Conservation (phyloP, 2,329 filamentous ascomycete genomes). For the Diplodia intermedia region DNA sequence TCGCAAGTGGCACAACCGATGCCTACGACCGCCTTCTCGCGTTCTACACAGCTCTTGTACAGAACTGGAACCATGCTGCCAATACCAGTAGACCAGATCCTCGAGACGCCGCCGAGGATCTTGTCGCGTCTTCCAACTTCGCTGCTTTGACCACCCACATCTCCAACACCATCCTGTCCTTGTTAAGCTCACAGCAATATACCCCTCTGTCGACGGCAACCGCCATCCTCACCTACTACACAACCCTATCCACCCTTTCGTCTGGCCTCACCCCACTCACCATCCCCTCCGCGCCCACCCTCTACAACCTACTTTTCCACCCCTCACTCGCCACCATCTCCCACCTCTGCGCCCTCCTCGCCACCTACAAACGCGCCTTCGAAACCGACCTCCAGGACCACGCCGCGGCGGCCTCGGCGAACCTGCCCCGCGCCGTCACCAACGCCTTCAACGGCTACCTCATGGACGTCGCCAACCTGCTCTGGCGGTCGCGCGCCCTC, state of each 20-base stretch:
- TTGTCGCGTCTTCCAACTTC: conserved; percentile 39
- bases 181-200: conserved; percentile 41
- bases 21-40: conserved; percentile 67
- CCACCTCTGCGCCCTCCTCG: conserved; percentile 72
- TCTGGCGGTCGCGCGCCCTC: conserved; percentile 80
- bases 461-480: conserved; percentile 84
- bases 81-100: conserved; percentile 48
- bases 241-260: conserved; percentile 55
- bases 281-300: conserved; percentile 69
- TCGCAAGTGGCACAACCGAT: conserved; percentile 44
- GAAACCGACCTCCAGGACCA: conserved; percentile 57
- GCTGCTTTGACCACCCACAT: conserved; percentile 43
- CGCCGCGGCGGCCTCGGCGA: neutral
- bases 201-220: conserved; percentile 41
- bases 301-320: conserved; percentile 75
- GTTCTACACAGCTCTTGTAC: conserved; percentile 72
- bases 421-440: conserved; percentile 39
- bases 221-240: conserved; percentile 71
- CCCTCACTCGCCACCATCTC: conserved; percentile 69
- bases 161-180: conserved; percentile 42
- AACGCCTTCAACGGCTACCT: conserved; percentile 81
- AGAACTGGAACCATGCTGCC: conserved; percentile 43
- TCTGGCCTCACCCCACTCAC: conserved; percentile 64
- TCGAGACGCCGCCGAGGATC: conserved; percentile 52
- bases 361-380: conserved; percentile 76